Percentiles rank a stretch among this genome's conserved stretches.
phyloP scores from a whole-genome alignment of 148 eudicot species.

The Cornus controversa region DNA sequence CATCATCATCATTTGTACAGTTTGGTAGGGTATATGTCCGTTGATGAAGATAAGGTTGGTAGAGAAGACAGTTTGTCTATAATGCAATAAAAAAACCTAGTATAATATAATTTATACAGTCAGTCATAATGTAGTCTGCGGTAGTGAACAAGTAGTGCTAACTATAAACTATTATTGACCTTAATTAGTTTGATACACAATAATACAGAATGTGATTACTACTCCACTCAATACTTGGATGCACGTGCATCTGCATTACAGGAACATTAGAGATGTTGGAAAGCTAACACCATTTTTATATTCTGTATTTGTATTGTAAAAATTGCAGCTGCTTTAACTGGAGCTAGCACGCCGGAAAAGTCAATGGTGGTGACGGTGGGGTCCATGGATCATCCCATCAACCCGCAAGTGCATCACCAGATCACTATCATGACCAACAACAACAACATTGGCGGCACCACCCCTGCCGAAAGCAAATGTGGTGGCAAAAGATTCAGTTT shows the following conservation, averaged over 20 bases:
- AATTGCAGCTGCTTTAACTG: slow-evolving; percentile 49
- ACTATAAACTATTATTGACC: too few species aligned
- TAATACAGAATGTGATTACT: slow-evolving; percentile 8
- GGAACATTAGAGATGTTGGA: neutral
- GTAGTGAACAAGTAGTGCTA: too few species aligned
- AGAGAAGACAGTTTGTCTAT: neutral
- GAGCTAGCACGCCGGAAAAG: slow-evolving; percentile 54
- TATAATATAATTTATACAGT: too few species aligned
- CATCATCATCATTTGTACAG: too few species aligned
- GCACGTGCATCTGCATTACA: slow-evolving; percentile 13
- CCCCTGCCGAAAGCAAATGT: slow-evolving; percentile 30
- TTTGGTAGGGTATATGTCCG: neutral
- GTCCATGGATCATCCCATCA: slow-evolving; percentile 28
- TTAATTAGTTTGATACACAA: too few species aligned
- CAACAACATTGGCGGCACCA: slow-evolving; percentile 18
- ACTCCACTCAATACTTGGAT: slow-evolving; percentile 12
- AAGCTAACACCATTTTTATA: neutral
- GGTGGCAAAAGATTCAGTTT: slow-evolving; percentile 44
- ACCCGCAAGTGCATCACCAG: slow-evolving; percentile 56
- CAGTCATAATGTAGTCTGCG: too few species aligned
- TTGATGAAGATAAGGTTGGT: too few species aligned
- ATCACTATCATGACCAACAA: slow-evolving; percentile 55
- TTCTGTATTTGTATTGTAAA: neutral
- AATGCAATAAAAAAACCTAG: too few species aligned
- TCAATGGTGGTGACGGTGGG: slow-evolving; percentile 28